phyloP scores from a whole-genome alignment of 208 protist genomes.

The Leishmania tropica region DNA sequence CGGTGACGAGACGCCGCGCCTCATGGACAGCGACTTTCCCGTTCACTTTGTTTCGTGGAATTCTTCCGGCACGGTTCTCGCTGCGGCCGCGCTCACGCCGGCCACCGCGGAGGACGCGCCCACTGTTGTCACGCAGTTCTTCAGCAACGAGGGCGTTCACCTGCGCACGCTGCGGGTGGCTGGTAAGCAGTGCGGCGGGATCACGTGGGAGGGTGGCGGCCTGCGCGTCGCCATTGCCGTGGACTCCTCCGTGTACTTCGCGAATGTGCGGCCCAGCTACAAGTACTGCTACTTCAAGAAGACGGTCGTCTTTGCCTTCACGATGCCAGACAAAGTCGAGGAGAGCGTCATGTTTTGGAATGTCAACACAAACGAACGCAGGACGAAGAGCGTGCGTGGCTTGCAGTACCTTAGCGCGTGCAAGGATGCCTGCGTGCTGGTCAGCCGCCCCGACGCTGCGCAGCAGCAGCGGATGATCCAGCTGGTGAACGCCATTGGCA shows the following conservation, averaged over 20 bases:
- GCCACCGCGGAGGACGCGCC: conserved; percentile 23
- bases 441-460: conserved; percentile 66
- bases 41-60: conserved; percentile 92
- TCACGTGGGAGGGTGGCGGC: conserved; percentile 95
- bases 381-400: conserved; percentile 88
- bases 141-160: conserved; percentile 89
- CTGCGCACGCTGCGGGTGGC: conserved; percentile 92
- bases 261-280: conserved; percentile 96
- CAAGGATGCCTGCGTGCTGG: conserved; percentile 90
- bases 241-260: conserved; percentile 97
- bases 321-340: conserved; percentile 89
- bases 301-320: conserved; percentile 94
- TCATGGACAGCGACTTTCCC: conserved; percentile 92
- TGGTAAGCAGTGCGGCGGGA: conserved; percentile 79
- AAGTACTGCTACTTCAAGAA: conserved; percentile 95
- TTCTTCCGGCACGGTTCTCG: conserved; percentile 92
- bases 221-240: conserved; percentile 95
- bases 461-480: conserved; percentile 78
- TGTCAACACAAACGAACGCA: conserved; percentile 89
- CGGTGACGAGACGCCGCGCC: conserved; percentile 79
- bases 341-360: conserved; percentile 97
- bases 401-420: conserved; percentile 77
- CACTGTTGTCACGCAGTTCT: conserved; percentile 94
- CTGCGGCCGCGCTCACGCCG: conserved; percentile 74
- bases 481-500: conserved; percentile 96